Evolutionary conservation across 768 basidiomycete genomes (phyloP).

Genomic region (Exsudoporus frostii): DNA sequence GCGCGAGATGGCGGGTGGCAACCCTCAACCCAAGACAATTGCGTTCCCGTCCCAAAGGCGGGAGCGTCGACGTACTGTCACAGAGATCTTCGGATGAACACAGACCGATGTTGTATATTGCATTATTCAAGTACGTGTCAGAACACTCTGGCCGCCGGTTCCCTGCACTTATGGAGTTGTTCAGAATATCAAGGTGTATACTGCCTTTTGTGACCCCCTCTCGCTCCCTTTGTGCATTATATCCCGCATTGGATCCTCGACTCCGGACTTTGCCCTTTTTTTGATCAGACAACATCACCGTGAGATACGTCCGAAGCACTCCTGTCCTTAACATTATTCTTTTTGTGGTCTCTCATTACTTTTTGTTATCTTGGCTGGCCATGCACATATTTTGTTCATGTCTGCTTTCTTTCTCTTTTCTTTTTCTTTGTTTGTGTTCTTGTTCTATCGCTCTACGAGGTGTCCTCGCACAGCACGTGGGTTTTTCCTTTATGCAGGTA

Average conservation of each 20-base stretch:
- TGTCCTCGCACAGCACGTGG: conserved; percentile 12
- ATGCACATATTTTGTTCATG: conserved; percentile 22
- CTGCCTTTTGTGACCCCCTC: conserved; percentile 9
- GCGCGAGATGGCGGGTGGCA: conserved; percentile 26
- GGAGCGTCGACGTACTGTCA: conserved; percentile 49
- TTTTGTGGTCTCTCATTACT: conserved; percentile 16
- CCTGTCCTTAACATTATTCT: conserved; percentile 33
- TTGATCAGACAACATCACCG: conserved; percentile 15
- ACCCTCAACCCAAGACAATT: conserved; percentile 39
- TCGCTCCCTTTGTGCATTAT: conserved; percentile 20
- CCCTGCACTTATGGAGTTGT: neutral
- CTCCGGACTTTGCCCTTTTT: conserved; percentile 10
- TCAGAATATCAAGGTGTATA: conserved; percentile 22
- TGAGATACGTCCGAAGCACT: conserved; percentile 14
- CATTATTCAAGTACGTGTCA: conserved; percentile 18
- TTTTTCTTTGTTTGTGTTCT: conserved; percentile 6
- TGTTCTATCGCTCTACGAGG: conserved; percentile 16
- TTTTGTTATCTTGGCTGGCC: conserved; percentile 28
- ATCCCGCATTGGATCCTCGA: conserved; percentile 23
- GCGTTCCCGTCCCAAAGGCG: conserved; percentile 30
- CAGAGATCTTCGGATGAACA: conserved; percentile 42
- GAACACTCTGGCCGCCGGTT: neutral
- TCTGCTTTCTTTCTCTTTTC: neutral
- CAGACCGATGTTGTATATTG: conserved; percentile 7
- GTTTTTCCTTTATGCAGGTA: conserved; percentile 30